Evolutionary conservation across 306 rosid genomes (phyloP).

Genomic region (Cucumis melo): DNA sequence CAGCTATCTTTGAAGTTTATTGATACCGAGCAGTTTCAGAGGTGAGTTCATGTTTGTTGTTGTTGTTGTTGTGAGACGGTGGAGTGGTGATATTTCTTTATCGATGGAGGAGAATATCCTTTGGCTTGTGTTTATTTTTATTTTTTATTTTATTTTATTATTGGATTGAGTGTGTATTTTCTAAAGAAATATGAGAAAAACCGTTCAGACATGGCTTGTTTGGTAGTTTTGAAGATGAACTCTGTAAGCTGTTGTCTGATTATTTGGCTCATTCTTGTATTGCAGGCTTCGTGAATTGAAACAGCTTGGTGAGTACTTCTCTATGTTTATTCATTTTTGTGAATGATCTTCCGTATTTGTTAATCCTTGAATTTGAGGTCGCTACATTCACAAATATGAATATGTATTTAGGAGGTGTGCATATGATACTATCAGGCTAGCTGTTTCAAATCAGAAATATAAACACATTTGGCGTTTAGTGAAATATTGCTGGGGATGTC

Average conservation of each 20-base stretch:
- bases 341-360: background rate
- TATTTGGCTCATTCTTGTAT: background rate
- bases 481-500: background rate
- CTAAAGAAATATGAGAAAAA: background rate
- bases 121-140: background rate
- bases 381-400: background rate
- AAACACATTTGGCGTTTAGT: background rate
- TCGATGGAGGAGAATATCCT: background rate
- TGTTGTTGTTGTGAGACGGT: background rate
- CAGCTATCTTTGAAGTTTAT: conserved; percentile 86
- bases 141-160: background rate
- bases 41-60: conserved; percentile 28
- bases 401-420: background rate
- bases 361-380: background rate
- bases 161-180: background rate
- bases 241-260: background rate
- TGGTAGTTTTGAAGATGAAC: background rate
- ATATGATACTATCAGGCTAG: background rate
- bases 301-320: conserved; percentile 64
- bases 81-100: background rate
- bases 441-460: background rate
- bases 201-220: background rate
- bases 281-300: conserved; percentile 93
- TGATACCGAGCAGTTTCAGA: conserved; percentile 87
- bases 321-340: background rate